Evolutionary conservation across 192 early-diverging fungal genomes (phyloP), one percentile per base, ranked within the genome.

Genomic region (Linnemannia exigua): DNA sequence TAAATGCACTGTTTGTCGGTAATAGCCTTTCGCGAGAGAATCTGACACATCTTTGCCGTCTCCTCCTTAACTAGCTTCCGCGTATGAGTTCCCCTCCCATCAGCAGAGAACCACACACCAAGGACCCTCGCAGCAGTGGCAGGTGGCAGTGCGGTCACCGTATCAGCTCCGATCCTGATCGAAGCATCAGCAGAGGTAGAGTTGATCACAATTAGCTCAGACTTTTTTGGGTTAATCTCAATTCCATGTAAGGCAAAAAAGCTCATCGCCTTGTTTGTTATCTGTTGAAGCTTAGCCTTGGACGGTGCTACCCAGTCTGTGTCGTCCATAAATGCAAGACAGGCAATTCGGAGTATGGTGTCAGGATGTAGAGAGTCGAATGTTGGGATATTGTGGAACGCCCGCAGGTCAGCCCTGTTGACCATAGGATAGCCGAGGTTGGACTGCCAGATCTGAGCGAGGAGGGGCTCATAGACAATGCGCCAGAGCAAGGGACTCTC

Each of bases 401-500:
- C 44, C 44, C 44, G 44, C 11, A 46, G 44, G 44, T 46, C 44
- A 46, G 44, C 44, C 44, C 11, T 46, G 44, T 4, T 46, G 4
- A 46, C 44, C 11, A 46, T 8, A 8, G 44, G 44, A 12, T 46
- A 46, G 12, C 44, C 44, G 4, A 46, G 44, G 12, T 46, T 46
- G 44, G 44, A 46, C 44, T 48, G 47, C n/a, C 48, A n/a, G 46
- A 72, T 0, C 11, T 12, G 44, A 4, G 44, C 44, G 1, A 82
- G 71, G 22, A 82, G 70, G 0, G 75, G 25, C 70, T 77, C 81
- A 36, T 82, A 82, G 0, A 70, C 81, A 0, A 82, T 17, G 0
- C 81, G 12, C 81, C 81, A 77, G 0, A 82, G 35, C 2, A 82
- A 61, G 37, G 81, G 81, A n/a, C 70, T 77, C 38, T 82, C 81